Conservation (phyloP, 176 grass and related monocot genomes). For the Oryza glaberrima region DNA sequence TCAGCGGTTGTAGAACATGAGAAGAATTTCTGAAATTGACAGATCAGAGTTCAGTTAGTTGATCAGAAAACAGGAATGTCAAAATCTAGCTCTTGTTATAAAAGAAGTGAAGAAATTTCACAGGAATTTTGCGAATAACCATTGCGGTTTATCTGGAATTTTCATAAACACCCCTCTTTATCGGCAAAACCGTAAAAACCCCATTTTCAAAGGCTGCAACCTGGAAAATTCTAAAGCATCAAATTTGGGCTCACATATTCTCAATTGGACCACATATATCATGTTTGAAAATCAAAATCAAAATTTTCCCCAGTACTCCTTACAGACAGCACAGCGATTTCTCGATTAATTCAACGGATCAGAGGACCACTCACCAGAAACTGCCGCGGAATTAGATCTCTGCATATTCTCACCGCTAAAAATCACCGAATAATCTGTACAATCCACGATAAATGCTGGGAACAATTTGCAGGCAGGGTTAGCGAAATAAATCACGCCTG, state of each 20-base stretch:
- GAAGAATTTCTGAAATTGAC: no score
- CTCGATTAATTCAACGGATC: neutral
- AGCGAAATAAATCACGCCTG: slow-evolving; percentile 7
- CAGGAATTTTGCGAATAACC: no score
- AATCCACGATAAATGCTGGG: neutral
- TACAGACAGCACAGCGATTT: neutral
- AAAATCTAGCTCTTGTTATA: no score
- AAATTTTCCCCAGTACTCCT: neutral
- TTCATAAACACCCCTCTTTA: neutral
- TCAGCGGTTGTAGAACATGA: no score
- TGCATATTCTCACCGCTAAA: neutral
- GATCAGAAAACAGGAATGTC: no score
- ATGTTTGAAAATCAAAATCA: neutral
- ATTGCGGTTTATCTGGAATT: no score
- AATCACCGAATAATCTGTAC: neutral
- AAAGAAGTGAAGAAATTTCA: no score
- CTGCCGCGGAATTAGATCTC: neutral
- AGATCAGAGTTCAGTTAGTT: no score
- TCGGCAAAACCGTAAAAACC: neutral
- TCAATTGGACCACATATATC: neutral
- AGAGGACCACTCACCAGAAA: neutral
- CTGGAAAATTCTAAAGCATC: neutral
- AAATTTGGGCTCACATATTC: neutral
- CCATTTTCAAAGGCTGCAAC: neutral
- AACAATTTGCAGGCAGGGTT: neutral